Percentiles rank a stretch among this genome's conserved stretches.
Conservation (phyloP, 2,329 filamentous ascomycete genomes). For the Emmonsia crescens region DNA sequence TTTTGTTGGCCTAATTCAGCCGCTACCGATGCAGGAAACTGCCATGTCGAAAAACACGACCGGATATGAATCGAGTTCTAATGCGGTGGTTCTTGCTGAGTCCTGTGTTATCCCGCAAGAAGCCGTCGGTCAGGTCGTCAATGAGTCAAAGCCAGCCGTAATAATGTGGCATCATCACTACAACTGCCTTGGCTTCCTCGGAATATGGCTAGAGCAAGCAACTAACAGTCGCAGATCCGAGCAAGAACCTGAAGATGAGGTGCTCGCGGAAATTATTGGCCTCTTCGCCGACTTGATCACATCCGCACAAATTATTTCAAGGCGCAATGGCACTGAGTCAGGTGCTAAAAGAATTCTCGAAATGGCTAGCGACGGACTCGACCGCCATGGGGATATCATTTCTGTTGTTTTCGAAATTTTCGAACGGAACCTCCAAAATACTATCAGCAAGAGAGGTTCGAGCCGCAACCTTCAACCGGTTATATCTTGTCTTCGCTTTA, state of each 20-base stretch:
- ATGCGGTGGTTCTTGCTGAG: slow-evolving; percentile 26
- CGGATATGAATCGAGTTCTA: slow-evolving; percentile 13
- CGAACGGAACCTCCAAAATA: slow-evolving; percentile 50
- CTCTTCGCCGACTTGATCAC: slow-evolving; percentile 62
- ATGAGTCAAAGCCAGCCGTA: slow-evolving; percentile 64
- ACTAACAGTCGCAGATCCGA: slow-evolving; percentile 40
- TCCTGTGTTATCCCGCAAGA: slow-evolving; percentile 28
- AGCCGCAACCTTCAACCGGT: slow-evolving; percentile 56
- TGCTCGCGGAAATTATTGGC: slow-evolving; percentile 61
- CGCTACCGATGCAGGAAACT: slow-evolving; percentile 42
- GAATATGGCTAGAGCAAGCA: slow-evolving; percentile 50
- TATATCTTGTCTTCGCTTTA: slow-evolving; percentile 68
- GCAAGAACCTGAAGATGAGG: slow-evolving; percentile 46
- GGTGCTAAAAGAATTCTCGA: slow-evolving; percentile 37
- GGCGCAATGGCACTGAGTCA: slow-evolving; percentile 25
- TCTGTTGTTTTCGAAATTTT: slow-evolving; percentile 75
- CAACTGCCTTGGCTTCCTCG: slow-evolving; percentile 68
- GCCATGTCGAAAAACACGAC: slow-evolving; percentile 9
- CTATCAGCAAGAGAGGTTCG: slow-evolving; percentile 48
- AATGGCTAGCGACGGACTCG: slow-evolving; percentile 40
- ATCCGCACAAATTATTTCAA: slow-evolving; percentile 22
- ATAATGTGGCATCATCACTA: slow-evolving; percentile 65
- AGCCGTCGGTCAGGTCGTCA: slow-evolving; percentile 52
- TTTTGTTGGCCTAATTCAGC: slow-evolving; percentile 53
- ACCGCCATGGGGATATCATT: slow-evolving; percentile 55